Conservation (phyloP, 148 eudicot genomes). For the Amaranthus hypochondriacus region DNA sequence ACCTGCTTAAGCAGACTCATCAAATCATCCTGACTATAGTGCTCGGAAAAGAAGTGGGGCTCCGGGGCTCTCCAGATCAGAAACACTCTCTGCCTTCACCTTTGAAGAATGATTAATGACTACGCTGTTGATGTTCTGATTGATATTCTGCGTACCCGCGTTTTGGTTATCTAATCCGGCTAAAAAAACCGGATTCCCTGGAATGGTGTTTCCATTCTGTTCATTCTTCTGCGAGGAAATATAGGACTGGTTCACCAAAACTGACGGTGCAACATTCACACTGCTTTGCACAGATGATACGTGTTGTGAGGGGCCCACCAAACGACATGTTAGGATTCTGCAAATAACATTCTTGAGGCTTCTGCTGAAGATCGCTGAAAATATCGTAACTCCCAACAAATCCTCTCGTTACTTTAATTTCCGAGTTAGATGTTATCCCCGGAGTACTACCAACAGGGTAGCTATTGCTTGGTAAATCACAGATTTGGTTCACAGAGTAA, state of each 20-base stretch:
- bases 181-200: conserved; percentile 37
- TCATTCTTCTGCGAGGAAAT: conserved; percentile 33
- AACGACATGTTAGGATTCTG: conserved; percentile 40
- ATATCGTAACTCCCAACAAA: conserved; percentile 52
- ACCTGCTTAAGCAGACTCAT: conserved; percentile 84
- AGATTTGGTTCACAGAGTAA: conserved; percentile 41
- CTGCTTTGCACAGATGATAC: conserved; percentile 29
- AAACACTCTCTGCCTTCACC: conserved; percentile 56
- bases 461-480: conserved; percentile 37
- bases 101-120: conserved; percentile 33
- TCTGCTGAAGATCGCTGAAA: conserved; percentile 50
- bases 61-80: conserved; percentile 41
- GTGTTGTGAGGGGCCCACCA: conserved; percentile 31
- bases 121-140: conserved; percentile 34
- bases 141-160: conserved; percentile 24
- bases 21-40: conserved; percentile 72
- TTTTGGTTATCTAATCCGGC: conserved; percentile 34
- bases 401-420: conserved; percentile 48
- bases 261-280: conserved; percentile 47
- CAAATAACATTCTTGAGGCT: conserved; percentile 55
- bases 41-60: conserved; percentile 39
- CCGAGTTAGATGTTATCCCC: conserved; percentile 36
- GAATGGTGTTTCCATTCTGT: conserved; percentile 26
- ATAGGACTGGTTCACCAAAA: conserved; percentile 51
- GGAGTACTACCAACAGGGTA: conserved; percentile 49